Evolutionary conservation across 257 asterid species (phyloP), one percentile per base, ranked within the genome.

Genomic region (Rauvolfia tetraphylla): DNA sequence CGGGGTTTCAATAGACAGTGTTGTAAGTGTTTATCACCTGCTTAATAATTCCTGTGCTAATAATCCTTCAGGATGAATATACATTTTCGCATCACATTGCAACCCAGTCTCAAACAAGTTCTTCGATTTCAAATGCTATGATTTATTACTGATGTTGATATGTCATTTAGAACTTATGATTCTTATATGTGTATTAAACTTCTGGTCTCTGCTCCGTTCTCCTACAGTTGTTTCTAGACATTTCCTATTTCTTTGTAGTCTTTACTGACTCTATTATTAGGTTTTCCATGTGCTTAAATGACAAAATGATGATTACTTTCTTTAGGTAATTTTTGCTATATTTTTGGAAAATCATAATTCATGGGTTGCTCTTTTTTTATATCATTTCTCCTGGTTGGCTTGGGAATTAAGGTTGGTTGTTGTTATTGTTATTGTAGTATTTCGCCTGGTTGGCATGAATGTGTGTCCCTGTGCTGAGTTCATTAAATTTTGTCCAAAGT

Each of bases 1-100:
- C 59, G 90, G 88, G 15, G 88, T 86, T 82, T 86, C 88, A 15
- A 15, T 49, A 15, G 90, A 86, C 84, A 86, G 90, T 79, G 90
- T 86, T 82, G 90, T 86, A 49, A 46, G 88, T 42, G 39, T 72
- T 57, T 75, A 36, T 10, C 33, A 13, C 46, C 42, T 20, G 34
- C 25, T 57, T 57, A 46, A 15, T 25, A 2, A n/a, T 68, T 5
- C 53, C 39, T 42, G 12, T 42, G 25, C 7, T 59, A 7, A 38
- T 1, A 56, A 25, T 3, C 9, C 4, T 31, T 11, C 23, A 51
- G 31, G 22, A 0, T 13, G 68, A 10, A 23, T 22, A 1, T 2
- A 20, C 42, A 25, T 73, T 13, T n/a, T n/a, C n/a, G 41, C 20
- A 63, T 22, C 12, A 48, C 7, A 3, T 20, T 20, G 71, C 70